Base-by-base conservation (phyloP, 2,329 filamentous ascomycete genomes). In the Metarhizium sp. region DNA sequence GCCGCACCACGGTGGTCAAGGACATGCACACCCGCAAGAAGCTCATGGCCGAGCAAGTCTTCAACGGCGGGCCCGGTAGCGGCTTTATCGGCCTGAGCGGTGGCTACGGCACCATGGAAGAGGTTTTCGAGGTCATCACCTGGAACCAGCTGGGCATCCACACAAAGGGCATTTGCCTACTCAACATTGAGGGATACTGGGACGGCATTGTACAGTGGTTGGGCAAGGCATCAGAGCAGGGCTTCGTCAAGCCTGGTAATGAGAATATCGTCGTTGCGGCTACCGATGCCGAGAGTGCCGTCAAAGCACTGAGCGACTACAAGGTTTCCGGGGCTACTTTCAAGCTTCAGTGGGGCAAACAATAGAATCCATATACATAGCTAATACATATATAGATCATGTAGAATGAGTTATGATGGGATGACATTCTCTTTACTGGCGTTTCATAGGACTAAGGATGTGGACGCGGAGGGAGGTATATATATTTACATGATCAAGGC, bases 121-220 rank as follows among this genome's bases (percentile, higher is more conserved):
- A 99, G 78, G 79, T 99, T 67, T 91, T 96, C 71, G 90, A 95
- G 75, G 84, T 90, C 2, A 85, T 85, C 30, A 95, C 90, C 11
- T 99, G 94, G 92, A 97, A 96, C 71, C 94, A 97, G 75, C 74
- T 99, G 51, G 92, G 94, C 1, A 97, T 99, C 61, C 94, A 97
- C 72, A 79, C 78, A 63, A 78, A 80, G 51, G 88, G 87, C 3
- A 85, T 97, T 49, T 85, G 92, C 54, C 75, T 96, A 51, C 82
- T 89, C 62, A 97, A 97, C 69, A 79, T 96, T 30, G 85, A 92
- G 54, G 90, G 91, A 0, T 97, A 95, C 72, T 99, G 92, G 82
- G 87, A 95, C 69, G 91, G 91, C 0, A 75, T 99, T 59, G 71
- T 96, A 57, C 72, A 80, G 52, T 96, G 92, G 92, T 83, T 96